These are phyloP conservation scores for Lactifluus hygrophoroides DNA, from an alignment of 768 basidiomycete species.

Conservation along the genomic window DNA sequence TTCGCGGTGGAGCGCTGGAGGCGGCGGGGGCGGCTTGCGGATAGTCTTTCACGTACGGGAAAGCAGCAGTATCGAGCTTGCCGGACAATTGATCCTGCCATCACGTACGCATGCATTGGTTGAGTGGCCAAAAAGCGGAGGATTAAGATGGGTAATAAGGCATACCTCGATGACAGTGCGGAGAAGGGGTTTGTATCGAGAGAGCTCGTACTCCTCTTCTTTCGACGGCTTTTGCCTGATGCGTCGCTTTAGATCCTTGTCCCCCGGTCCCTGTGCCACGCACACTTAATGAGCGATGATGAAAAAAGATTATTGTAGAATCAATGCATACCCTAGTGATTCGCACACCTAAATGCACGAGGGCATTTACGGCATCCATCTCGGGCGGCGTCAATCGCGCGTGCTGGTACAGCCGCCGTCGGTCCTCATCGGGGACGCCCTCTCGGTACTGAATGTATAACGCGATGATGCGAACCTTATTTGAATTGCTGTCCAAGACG, in stretches of 20 bases:
- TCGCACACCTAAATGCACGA: conserved; percentile 73
- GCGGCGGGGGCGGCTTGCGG: conserved; percentile 44
- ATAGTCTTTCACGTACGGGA: conserved; percentile 86
- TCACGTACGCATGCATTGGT: not conserved
- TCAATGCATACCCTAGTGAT: conserved; percentile 60
- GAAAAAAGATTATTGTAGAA: not conserved
- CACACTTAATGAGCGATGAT: not conserved
- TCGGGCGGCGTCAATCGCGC: conserved; percentile 80
- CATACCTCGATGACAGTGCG: conserved; percentile 75
- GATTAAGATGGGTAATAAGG: not conserved
- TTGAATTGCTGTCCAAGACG: conserved; percentile 50
- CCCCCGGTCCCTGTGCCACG: conserved; percentile 49
- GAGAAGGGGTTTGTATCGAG: conserved; percentile 81
- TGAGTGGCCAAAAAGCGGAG: not conserved
- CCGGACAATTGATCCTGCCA: conserved; percentile 71
- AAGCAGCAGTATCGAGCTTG: conserved; percentile 67
- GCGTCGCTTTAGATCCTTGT: conserved; percentile 73
- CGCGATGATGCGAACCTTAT: conserved; percentile 95
- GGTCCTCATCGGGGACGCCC: conserved; percentile 98
- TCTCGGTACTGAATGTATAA: conserved; percentile 92
- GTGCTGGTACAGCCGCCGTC: conserved; percentile 89
- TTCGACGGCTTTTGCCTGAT: conserved; percentile 61
- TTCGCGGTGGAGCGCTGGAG: conserved; percentile 38
- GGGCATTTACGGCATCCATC: conserved; percentile 87
- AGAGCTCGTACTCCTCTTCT: conserved; percentile 98